These are phyloP conservation scores for Castanea sativa DNA, from an alignment of 306 rosid species.

Conservation along the genomic window DNA sequence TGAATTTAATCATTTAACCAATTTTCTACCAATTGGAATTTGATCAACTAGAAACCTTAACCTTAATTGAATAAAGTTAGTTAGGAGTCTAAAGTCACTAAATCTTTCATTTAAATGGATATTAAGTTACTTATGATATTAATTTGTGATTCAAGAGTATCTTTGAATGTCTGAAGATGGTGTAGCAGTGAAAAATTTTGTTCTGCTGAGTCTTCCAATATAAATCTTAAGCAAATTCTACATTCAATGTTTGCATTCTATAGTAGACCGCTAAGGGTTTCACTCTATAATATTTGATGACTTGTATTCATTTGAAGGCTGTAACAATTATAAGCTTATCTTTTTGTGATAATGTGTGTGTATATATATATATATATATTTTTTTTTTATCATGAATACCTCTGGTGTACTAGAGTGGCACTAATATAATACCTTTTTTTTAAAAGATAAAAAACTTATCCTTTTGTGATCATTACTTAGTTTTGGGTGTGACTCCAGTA, in stretches of 20 bases:
- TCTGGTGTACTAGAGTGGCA: no score
- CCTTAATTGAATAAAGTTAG: not conserved
- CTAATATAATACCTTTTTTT: no score
- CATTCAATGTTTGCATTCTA: not conserved
- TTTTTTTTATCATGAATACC: no score
- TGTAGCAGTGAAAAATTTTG: not conserved
- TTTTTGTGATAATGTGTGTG: not conserved
- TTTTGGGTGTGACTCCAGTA: not conserved
- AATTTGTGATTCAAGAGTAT: not conserved
- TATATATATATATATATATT: no score
- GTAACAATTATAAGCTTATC: not conserved
- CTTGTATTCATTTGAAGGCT: not conserved
- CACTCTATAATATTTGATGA: not conserved
- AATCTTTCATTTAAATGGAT: not conserved
- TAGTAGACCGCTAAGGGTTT: not conserved
- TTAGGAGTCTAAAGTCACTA: not conserved
- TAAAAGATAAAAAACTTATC: no score
- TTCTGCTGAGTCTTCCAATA: not conserved
- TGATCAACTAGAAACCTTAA: not conserved
- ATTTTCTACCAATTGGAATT: not conserved
- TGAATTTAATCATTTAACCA: no score
- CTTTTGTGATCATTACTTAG: not conserved
- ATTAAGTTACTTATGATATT: not conserved
- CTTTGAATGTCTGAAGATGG: not conserved
- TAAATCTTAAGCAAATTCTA: not conserved